These are phyloP conservation scores for Xylariaceae sp. DNA, from an alignment of 2,329 filamentous ascomycete genomes.

Conservation along the genomic window DNA sequence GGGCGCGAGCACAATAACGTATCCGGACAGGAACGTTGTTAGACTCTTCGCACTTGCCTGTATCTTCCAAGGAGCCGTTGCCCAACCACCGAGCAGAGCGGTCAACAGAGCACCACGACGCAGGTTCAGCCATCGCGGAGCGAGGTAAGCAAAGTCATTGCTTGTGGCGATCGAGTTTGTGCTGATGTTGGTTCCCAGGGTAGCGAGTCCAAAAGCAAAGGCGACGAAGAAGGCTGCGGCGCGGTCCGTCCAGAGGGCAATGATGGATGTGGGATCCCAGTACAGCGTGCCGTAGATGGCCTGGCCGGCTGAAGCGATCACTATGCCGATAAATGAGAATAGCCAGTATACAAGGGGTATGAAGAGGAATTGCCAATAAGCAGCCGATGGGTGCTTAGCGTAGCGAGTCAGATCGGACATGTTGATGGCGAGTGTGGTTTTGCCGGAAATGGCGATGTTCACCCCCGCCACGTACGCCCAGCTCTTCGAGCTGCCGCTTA, in stretches of 20 bases:
- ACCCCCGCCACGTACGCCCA: conserved; percentile 12
- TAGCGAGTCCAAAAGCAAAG: conserved; percentile 5
- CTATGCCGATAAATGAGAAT: conserved; percentile 5
- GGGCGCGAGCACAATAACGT: conserved; percentile 7
- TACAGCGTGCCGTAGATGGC: conserved; percentile 3
- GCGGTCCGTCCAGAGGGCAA: conserved; percentile 5
- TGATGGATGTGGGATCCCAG: conserved; percentile 6
- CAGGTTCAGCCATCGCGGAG: conserved; percentile 2
- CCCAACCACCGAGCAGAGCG: conserved; percentile 4
- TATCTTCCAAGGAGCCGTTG: conserved; percentile 5
- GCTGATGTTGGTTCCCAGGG: conserved; percentile 5
- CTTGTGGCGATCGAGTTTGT: conserved; percentile 6
- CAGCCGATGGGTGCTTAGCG: conserved; percentile 2
- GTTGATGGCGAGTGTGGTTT: conserved; percentile 6
- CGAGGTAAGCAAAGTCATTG: conserved; percentile 7
- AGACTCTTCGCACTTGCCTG: conserved; percentile 3
- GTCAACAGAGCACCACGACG: conserved; percentile 3
- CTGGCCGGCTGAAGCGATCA: conserved; percentile 5
- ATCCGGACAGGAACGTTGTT: conserved; percentile 5
- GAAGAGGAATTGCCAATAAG: conserved; percentile 7
- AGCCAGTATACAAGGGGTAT: conserved; percentile 5
- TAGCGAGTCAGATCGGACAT: conserved; percentile 6
- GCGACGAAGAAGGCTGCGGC: conserved; percentile 5
- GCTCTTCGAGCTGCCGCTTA: conserved; percentile 4
- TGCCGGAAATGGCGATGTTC: conserved; percentile 8